Conservation (phyloP, 805 yeast genomes). For the Suhomyces faveliae region DNA sequence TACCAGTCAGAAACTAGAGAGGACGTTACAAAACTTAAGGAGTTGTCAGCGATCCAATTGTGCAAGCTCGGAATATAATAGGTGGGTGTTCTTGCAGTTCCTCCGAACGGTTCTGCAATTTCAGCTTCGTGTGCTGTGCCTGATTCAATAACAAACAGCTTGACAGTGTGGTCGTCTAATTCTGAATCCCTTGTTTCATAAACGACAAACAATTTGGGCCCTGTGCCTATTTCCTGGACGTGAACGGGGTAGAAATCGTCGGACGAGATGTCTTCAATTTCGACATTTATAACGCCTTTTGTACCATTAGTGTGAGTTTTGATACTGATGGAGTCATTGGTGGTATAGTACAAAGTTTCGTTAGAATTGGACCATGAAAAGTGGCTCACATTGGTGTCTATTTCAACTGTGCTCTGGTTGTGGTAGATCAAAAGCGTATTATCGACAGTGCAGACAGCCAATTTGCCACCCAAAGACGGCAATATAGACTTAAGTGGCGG, state of each 20-base stretch:
- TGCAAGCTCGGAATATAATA: slow-evolving; percentile 43
- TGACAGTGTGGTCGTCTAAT: slow-evolving; percentile 29
- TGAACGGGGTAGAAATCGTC: background rate
- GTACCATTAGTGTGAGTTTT: background rate
- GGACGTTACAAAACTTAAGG: slow-evolving; percentile 48
- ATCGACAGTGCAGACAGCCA: background rate
- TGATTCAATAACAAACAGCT: slow-evolving; percentile 21
- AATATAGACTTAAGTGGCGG: background rate
- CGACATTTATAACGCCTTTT: background rate
- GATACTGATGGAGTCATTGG: background rate
- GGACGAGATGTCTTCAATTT: background rate
- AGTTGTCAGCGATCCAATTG: slow-evolving; percentile 37
- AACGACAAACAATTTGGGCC: slow-evolving; percentile 15
- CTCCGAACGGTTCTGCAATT: slow-evolving; percentile 53
- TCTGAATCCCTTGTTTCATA: slow-evolving; percentile 26
- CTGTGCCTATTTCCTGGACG: slow-evolving; percentile 1
- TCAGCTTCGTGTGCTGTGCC: slow-evolving; percentile 25
- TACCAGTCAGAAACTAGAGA: slow-evolving; percentile 56
- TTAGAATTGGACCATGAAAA: background rate
- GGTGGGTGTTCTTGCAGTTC: slow-evolving; percentile 35
- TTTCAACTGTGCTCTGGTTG: background rate
- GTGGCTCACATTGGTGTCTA: background rate
- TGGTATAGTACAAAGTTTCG: background rate
- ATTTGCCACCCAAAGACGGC: background rate
- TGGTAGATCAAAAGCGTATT: background rate